phyloP scores from a whole-genome alignment of 495 filamentous ascomycete genomes.

The Copromyces sp. region DNA sequence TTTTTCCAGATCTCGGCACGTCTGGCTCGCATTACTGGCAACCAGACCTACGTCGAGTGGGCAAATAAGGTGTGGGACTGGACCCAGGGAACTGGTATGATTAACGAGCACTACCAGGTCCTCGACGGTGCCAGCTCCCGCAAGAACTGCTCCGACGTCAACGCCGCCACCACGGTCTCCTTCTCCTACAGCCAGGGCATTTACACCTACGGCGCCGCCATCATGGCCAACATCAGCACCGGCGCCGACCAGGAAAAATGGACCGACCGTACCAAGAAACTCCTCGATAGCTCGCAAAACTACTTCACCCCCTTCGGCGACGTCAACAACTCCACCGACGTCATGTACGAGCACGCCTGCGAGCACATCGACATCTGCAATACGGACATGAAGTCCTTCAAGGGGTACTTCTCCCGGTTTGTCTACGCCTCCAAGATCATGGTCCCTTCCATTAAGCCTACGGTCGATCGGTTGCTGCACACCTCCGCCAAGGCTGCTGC shows the following conservation, averaged over 20 bases:
- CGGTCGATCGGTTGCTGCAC: constrained; percentile 42
- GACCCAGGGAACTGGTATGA: constrained; percentile 42
- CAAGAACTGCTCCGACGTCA: constrained; percentile 36
- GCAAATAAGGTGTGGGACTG: constrained; percentile 63
- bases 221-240: constrained; percentile 53
- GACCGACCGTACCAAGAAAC: constrained; percentile 36
- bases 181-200: constrained; percentile 61
- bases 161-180: constrained; percentile 18
- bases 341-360: constrained; percentile 66
- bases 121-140: constrained; percentile 44
- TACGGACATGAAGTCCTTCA: constrained; percentile 67
- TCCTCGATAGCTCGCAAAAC: constrained; percentile 33
- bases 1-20: constrained; percentile 61
- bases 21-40: constrained; percentile 54
- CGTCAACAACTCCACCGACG: constrained; percentile 35
- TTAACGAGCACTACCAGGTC: constrained; percentile 39
- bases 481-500: constrained; percentile 56
- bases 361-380: constrained; percentile 54
- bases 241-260: constrained; percentile 29
- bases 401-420: constrained; percentile 70
- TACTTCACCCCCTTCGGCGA: constrained; percentile 37
- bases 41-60: constrained; percentile 56
- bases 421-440: constrained; percentile 53
- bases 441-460: constrained; percentile 42
- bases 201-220: constrained; percentile 54